Conservation (phyloP, 768 basidiomycete species). For the Leucogyrophana mollusca region DNA sequence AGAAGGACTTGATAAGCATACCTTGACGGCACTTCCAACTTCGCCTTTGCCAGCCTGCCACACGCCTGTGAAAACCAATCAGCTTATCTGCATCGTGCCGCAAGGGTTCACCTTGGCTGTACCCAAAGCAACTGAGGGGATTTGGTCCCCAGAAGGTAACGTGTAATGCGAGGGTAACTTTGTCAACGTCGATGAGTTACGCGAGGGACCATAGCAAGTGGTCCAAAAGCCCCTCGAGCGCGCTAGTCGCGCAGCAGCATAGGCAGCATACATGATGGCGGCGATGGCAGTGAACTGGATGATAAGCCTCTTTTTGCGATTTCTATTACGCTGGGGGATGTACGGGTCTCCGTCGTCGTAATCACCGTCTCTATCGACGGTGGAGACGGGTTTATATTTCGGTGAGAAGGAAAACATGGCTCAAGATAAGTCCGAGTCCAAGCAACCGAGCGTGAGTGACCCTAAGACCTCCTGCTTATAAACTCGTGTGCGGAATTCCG, state of each 20-base stretch:
- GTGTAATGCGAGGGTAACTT: constrained; percentile 48
- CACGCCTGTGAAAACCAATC: constrained; percentile 41
- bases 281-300: constrained; percentile 17
- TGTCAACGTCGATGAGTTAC: constrained; percentile 18
- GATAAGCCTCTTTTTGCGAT: constrained; percentile 20
- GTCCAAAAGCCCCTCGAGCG: constrained; percentile 18
- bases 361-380: constrained; percentile 11
- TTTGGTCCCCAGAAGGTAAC: constrained; percentile 65
- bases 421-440: neutral
- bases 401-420: constrained; percentile 13
- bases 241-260: constrained; percentile 17
- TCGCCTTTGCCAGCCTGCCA: constrained; percentile 58
- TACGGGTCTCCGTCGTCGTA: constrained; percentile 5
- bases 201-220: constrained; percentile 16
- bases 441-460: no score
- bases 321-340: neutral
- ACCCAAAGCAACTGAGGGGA: constrained; percentile 70
- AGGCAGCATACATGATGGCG: constrained; percentile 20
- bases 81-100: constrained; percentile 1
- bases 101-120: constrained; percentile 5
- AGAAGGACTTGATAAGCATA: constrained; percentile 10
- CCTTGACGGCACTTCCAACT: constrained; percentile 70
- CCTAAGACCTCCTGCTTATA: no score
- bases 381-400: constrained; percentile 23
- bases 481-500: no score